A percentile compares a stretch with the other conserved stretches of the same genome.
Conservation (phyloP, 2,329 filamentous ascomycete genomes). For the Leptographium procerum region DNA sequence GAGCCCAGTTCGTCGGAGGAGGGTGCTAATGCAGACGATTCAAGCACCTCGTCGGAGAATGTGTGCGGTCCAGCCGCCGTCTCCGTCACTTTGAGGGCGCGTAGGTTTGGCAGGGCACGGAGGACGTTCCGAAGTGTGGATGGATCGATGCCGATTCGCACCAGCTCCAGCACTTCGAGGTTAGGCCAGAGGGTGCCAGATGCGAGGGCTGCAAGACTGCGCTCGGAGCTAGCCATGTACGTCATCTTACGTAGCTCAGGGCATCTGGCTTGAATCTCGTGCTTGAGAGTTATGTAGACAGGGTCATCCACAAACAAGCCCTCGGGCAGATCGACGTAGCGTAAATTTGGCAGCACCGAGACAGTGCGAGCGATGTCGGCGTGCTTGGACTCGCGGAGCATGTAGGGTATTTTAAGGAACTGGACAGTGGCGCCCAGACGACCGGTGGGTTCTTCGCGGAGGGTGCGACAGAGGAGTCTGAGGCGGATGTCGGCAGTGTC, state of each 20-base stretch:
- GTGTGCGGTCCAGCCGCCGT: constrained; percentile 36
- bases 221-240: constrained; percentile 68
- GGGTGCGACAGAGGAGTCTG: constrained; percentile 66
- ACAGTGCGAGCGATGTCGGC: constrained; percentile 76
- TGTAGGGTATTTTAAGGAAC: constrained; percentile 84
- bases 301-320: constrained; percentile 76
- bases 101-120: constrained; percentile 52
- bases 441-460: constrained; percentile 61
- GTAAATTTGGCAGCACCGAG: constrained; percentile 71
- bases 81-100: constrained; percentile 63
- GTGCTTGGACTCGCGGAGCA: constrained; percentile 82
- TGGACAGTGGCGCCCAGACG: constrained; percentile 58
- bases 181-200: constrained; percentile 55
- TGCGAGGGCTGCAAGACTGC: constrained; percentile 59
- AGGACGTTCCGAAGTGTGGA: constrained; percentile 60
- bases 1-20: not conserved
- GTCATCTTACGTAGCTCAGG: constrained; percentile 81
- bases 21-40: not conserved
- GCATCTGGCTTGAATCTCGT: constrained; percentile 77
- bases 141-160: constrained; percentile 57
- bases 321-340: constrained; percentile 82
- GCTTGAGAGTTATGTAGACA: constrained; percentile 60
- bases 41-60: constrained; percentile 67
- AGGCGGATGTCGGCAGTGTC: constrained; percentile 69
- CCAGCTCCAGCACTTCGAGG: constrained; percentile 63